Evolutionary conservation across 352 stramenopile species (phyloP).

Genomic region (Pythium plurisporium): DNA sequence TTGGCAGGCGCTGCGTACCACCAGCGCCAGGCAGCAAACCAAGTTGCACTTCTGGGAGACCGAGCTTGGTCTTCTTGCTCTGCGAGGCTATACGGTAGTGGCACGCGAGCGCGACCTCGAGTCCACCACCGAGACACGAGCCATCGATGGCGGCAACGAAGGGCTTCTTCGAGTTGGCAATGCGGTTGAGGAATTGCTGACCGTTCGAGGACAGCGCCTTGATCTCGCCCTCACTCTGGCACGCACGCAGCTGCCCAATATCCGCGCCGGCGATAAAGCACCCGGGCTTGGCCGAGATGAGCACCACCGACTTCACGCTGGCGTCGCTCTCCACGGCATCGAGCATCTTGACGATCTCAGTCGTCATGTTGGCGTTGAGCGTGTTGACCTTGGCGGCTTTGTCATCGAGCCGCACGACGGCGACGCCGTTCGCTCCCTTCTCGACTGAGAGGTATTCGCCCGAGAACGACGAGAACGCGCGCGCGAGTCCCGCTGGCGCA

Average conservation of each 20-base stretch:
- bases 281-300: slow-evolving; percentile 95
- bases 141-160: slow-evolving; percentile 97
- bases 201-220: slow-evolving; percentile 88
- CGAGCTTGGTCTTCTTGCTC: slow-evolving; percentile 94
- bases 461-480: slow-evolving; percentile 26
- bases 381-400: slow-evolving; percentile 92
- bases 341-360: slow-evolving; percentile 85
- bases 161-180: slow-evolving; percentile 90
- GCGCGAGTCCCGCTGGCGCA: slow-evolving; percentile 11
- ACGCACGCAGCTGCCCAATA: slow-evolving; percentile 93
- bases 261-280: slow-evolving; percentile 98
- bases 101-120: slow-evolving; percentile 97
- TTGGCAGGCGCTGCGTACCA: slow-evolving; percentile 96
- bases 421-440: slow-evolving; percentile 82
- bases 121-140: slow-evolving; percentile 93
- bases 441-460: slow-evolving; percentile 88
- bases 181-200: slow-evolving; percentile 91
- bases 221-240: slow-evolving; percentile 91
- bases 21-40: slow-evolving; percentile 96
- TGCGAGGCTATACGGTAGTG: slow-evolving; percentile 97
- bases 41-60: slow-evolving; percentile 96
- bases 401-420: slow-evolving; percentile 91
- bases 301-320: slow-evolving; percentile 95
- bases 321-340: slow-evolving; percentile 86
- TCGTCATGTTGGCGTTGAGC: slow-evolving; percentile 88